Evolutionary conservation across 441 rosid species (phyloP), one percentile per base, ranked within the genome.

Genomic region (Pelargonium exstipulatum): DNA sequence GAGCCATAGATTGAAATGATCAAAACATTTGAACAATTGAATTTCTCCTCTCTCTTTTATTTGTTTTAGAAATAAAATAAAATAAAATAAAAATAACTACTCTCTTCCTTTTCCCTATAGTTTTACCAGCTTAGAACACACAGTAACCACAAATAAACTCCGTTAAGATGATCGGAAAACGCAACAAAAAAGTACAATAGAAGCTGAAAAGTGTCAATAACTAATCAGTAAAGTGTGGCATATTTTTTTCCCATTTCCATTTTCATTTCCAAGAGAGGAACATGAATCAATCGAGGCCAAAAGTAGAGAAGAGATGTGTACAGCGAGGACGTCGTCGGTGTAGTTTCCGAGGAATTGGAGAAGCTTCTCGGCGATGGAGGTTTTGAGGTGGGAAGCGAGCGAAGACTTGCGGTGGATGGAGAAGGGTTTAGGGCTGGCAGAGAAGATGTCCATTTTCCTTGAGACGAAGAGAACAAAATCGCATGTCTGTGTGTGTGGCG

Each of bases 361-460:
- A 73, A 82, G 78, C 69, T 66, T 48, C 16, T 65, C 48, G 69
- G 78, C 71, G 68, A 79, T 14, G 9, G 61, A 45, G 9, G 67
- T 43, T 82, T 66, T 77, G 53, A 79, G 76, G 46, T 70, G 69
- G 53, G 62, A 79, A 75, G 76, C 84, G 35, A 75, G 66, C 64
- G 64, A 72, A 14, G 73, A 77, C 64, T 72, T 75, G 57, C 79
- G 65, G 37, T 17, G 61, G 68, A 79, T 73, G 13, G 66, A 71
- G 70, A 82, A 77, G 35, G 60, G n/a, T 24, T 12, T 66, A 18
- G 32, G 32, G 35, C 9, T 22, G n/a, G 10, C 35, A 1, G 64
- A 20, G 64, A 60, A 60, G 64, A 60, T 60, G 64, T 5, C 9
- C 60, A 53, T 53, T 53, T 53, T 5, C 2, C 0, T 26, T 26